Evolutionary conservation across 345 rosid species (phyloP), one percentile per base, ranked within the genome.

Genomic region (Camelina hispida): DNA sequence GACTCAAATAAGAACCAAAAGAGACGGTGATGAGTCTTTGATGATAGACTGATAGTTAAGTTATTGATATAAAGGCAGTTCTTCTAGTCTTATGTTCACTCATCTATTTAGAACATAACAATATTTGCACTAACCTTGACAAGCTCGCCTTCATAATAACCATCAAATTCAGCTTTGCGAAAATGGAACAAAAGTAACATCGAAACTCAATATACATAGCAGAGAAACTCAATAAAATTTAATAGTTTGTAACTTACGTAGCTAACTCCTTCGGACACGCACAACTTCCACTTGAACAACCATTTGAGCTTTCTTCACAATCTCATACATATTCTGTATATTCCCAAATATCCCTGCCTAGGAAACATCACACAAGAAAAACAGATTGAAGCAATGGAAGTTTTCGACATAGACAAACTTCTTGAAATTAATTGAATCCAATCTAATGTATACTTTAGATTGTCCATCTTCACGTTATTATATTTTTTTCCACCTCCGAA

Each of bases 271-370:
- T 68, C 1, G 98, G 54, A 93, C 97, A 16, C 85, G 83, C 15
- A 93, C 98, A 47, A 94, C 97, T 76, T 91, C 98, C 15, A 91
- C 97, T 84, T 91, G 97, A 84, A 93, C 98, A 66, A 93, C 96
- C 92, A 20, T 20, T 20, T 20, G 22, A 20, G 22, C 22, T 20
- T 20, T 20, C 22, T 20, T 20, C 22, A 20, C 97, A 2, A 94
- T 91, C 62, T 91, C 98, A 61, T 85, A 93, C 69, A 93, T 82
- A 79, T 89, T 93, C 78, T 86, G 93, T 96, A 91, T 93, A 80
- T 91, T 91, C 25, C 93, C 98, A 35, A 89, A 85, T 66, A 91
- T 87, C 67, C 98, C 97, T 81, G 96, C 91, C 97, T 89, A 86
- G 55, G 67, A 81, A 80, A 30, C 1, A 30, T 1, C 22, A 20